Evolutionary conservation across 208 protist genomes (phyloP).

Genomic region (Leishmania arabica): DNA sequence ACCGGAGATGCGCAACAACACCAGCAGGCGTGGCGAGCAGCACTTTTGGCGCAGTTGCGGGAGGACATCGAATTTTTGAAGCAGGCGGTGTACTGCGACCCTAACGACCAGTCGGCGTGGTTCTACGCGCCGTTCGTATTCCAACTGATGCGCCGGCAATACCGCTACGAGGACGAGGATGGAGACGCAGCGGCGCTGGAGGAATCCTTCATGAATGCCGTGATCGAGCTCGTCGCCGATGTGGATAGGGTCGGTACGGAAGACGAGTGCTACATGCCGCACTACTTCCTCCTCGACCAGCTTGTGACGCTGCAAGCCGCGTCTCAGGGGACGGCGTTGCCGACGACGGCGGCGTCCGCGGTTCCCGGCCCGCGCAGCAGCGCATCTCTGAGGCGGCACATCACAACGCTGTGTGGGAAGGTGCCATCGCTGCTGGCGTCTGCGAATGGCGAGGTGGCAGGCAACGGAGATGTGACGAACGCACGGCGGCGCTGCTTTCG

Average conservation of each 20-base stretch:
- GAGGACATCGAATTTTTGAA: conserved; percentile 62
- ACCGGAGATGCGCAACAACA: neutral
- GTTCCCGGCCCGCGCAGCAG: conserved; percentile 6
- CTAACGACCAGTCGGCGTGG: conserved; percentile 88
- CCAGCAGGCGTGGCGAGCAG: neutral
- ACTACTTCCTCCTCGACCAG: conserved; percentile 55
- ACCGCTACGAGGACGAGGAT: neutral
- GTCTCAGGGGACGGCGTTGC: neutral
- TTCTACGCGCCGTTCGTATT: conserved; percentile 80
- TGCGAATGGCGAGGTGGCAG: neutral
- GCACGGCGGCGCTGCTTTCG: conserved; percentile 4
- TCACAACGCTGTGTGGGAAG: conserved; percentile 6
- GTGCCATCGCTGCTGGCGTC: neutral
- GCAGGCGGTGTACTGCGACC: conserved; percentile 88
- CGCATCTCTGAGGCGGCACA: conserved; percentile 4
- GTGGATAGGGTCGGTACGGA: conserved; percentile 38
- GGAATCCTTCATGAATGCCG: conserved; percentile 38
- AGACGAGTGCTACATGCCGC: conserved; percentile 54
- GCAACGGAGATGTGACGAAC: neutral
- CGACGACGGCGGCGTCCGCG: neutral
- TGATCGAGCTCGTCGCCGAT: conserved; percentile 57
- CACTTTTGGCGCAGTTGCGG: conserved; percentile 27
- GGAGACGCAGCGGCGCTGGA: conserved; percentile 26
- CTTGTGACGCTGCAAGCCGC: conserved; percentile 24
- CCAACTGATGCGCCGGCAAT: conserved; percentile 19